Base-by-base conservation (phyloP, 495 filamentous ascomycete genomes). In the Penicillium lagena region DNA sequence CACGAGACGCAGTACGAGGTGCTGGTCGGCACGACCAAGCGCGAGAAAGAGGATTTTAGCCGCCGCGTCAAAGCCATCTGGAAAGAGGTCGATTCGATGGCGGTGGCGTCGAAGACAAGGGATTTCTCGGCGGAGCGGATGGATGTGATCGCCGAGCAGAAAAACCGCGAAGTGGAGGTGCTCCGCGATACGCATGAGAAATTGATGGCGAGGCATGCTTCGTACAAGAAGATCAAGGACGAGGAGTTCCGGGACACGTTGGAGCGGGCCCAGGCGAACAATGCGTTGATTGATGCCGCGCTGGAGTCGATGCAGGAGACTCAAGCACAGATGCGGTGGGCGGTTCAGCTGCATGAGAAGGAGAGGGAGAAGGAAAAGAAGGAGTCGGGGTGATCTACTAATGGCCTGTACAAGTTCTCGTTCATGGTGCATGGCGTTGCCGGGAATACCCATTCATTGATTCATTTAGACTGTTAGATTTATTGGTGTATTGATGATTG, bases 311-410 rank as follows among this genome's bases (percentile, higher is more conserved):
- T 83, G 41, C 75, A 76, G 49, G 75, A 77, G 55, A 79, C 80
- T 10, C 66, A 88, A 47, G 76, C 74, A 8, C 73, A 86, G 56
- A 72, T 89, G 69, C 79, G 65, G 51, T 87, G 85, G 82, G 78
- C 76, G 31, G 68, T 89, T 13, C 82, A 72, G 34, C 70, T 89
- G 37, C 79, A 82, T 22, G 22, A 22, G 22, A 22, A 22, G 22
- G 22, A 22, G 4, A 22, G 4, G 22, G 22, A 22, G 22, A 22
- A 22, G 22, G 22, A 22, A 22, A 22, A 22, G 0, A 22, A 22
- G 22, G 22, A 22, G 4, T 22, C 22, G 22, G 22, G 22, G 22
- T 22, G 22, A 22, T 22, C 22, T 22, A 22, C 22, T 22, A 22
- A 22, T 22, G 22, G 22, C 22, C 22, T 22, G 22, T 22, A 22